Conservation (phyloP, 2,329 filamentous ascomycete species). For the Catunica adiposa region DNA sequence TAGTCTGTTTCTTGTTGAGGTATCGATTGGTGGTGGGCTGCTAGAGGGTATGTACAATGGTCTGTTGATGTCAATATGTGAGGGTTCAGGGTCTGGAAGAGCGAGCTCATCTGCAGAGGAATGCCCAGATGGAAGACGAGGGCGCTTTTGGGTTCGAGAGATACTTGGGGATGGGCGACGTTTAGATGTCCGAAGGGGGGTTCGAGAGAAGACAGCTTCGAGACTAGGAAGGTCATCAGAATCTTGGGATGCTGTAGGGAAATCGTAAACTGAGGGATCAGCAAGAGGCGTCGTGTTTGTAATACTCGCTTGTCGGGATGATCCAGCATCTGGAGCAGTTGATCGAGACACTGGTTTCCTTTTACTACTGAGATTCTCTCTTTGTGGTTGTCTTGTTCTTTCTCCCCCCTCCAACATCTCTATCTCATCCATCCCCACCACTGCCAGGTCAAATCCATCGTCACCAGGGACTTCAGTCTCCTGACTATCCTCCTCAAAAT, state of each 20-base stretch:
- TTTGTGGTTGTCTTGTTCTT: too few relatives aligned
- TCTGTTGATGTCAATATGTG: not conserved
- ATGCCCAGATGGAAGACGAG: not conserved
- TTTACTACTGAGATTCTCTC: too few relatives aligned
- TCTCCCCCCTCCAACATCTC: constrained; percentile 2
- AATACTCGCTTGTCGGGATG: not conserved
- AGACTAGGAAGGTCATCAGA: constrained; percentile 12
- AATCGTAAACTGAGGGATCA: not conserved
- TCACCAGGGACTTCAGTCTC: constrained; percentile 19
- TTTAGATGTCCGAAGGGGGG: constrained; percentile 2
- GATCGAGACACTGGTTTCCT: too few relatives aligned
- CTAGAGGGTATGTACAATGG: constrained; percentile 8
- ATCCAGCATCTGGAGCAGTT: not conserved
- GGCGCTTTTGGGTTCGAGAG: constrained; percentile 1
- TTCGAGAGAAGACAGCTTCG: constrained; percentile 1
- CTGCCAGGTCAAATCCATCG: constrained; percentile 22
- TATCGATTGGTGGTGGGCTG: constrained; percentile 9
- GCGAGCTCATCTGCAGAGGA: constrained; percentile 8
- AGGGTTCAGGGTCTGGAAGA: not conserved
- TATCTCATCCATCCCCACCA: constrained; percentile 13
- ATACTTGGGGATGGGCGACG: constrained; percentile 10
- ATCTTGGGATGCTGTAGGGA: constrained; percentile 6
- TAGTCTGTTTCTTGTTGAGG: not conserved
- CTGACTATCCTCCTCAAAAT: constrained; percentile 37
- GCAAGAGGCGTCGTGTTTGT: too few relatives aligned